Evolutionary conservation across 192 early-diverging fungal species (phyloP), one percentile per base, ranked within the genome.

Genomic region (Coemansia brasiliensis): DNA sequence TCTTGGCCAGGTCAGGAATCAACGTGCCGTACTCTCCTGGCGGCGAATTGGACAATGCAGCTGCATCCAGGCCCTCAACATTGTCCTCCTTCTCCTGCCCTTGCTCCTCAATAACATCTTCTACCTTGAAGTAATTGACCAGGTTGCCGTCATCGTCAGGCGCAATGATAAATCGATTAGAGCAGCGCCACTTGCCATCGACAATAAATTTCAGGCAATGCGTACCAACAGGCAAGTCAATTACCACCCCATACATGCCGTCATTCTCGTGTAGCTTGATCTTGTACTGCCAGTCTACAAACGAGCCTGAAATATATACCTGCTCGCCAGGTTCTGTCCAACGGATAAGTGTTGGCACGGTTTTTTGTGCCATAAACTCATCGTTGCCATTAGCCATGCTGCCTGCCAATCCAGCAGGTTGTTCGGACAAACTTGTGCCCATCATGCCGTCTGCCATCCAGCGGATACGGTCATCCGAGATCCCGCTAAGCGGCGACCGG

Each of bases 171-270:
- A 96, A 74, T 50, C 94, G 88, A 48, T 91, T 91, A 1, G 90
- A 92, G 55, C 95, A 97, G 54, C 92, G 92, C 96, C 96, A 98
- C 59, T 96, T 94, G 61, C 94, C 93, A 67, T 98, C 95, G 5
- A 98, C 95, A 69, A 98, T 96, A 61, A 94, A 98, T 77, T 98
- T 98, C 51, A 97, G 85, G 63, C 89, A 88, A 73, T 98, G 95
- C 4, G 92, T 95, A 39, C 95, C 95, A 17, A 89, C 87, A n/a
- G 92, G 90, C 55, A 98, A 78, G 63, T 95, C 88, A 20, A 98
- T 74, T 10, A 75, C 65, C 4, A 72, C 72, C 13, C 65, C 65
- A 52, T 65, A 69, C 61, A 70, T 65, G 32, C 68, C 69, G 26
- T 67, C 61, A 57, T 63, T 59, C 43, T 73, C 67, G 39, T 67